Evolutionary conservation across 163 green algal species (phyloP).

Genomic region (Scenedesmus sp.): DNA sequence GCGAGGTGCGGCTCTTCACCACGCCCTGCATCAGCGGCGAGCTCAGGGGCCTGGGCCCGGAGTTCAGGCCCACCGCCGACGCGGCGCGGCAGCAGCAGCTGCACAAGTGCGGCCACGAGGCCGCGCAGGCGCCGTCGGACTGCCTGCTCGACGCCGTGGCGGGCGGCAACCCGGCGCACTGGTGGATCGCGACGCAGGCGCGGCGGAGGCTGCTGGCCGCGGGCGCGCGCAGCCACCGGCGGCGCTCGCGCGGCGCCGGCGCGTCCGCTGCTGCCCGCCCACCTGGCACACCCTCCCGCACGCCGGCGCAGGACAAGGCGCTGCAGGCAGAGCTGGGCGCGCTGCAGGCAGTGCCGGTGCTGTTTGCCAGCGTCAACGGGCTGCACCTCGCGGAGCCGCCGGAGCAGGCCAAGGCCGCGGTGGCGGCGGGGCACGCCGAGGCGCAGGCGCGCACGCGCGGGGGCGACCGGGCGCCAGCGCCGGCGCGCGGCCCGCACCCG

Average conservation of each 20-base stretch:
- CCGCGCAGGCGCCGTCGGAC: constrained; percentile 47
- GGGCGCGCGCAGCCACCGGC: no score
- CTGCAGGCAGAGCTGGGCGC: constrained; percentile 56
- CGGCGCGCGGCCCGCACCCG: not conserved
- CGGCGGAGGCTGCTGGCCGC: constrained; percentile 46
- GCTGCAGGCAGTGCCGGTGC: constrained; percentile 49
- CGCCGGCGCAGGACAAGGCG: constrained; percentile 73
- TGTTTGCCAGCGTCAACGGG: constrained; percentile 82
- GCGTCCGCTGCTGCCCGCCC: not conserved
- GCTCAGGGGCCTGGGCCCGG: constrained; percentile 68
- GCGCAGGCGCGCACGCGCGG: no score
- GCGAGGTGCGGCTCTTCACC: constrained; percentile 70
- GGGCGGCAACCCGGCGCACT: constrained; percentile 72
- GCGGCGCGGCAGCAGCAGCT: constrained; percentile 52
- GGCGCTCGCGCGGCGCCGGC: not conserved
- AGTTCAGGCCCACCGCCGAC: constrained; percentile 23
- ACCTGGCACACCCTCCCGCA: constrained; percentile 28
- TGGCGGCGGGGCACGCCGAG: constrained; percentile 49
- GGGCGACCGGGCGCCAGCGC: constrained; percentile 18
- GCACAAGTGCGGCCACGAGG: constrained; percentile 77
- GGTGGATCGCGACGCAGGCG: constrained; percentile 82
- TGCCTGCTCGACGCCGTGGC: constrained; percentile 56
- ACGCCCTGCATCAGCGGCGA: constrained; percentile 77
- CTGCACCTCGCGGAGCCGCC: constrained; percentile 78
- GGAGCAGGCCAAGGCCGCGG: constrained; percentile 54